Evolutionary conservation across 2,329 filamentous ascomycete species (phyloP).

Genomic region (Periglandula ipomoeae): DNA sequence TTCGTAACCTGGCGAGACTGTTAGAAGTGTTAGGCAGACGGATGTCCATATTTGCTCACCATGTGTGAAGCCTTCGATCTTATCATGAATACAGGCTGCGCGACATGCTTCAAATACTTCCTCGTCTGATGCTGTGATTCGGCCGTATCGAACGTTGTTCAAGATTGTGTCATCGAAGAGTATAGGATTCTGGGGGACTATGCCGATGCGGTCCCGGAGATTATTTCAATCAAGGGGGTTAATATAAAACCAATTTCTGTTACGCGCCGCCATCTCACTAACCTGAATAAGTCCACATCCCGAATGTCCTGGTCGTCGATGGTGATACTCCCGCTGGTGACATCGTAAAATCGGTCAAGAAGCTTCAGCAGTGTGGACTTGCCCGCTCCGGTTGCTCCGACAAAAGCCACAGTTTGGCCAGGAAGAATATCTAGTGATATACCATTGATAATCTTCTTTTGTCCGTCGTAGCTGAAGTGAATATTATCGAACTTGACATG

Average conservation of each 20-base stretch:
- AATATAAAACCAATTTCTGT: slow-evolving; percentile 10
- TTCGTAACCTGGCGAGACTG: slow-evolving; percentile 30
- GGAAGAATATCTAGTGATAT: slow-evolving; percentile 41
- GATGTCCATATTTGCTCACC: slow-evolving; percentile 19
- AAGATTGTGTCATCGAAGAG: slow-evolving; percentile 51
- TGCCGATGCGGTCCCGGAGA: slow-evolving; percentile 43
- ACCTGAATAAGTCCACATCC: slow-evolving; percentile 42
- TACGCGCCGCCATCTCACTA: background rate
- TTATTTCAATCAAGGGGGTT: slow-evolving; percentile 21
- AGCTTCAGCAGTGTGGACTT: slow-evolving; percentile 51
- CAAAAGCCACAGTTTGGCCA: slow-evolving; percentile 49
- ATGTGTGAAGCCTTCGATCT: slow-evolving; percentile 44
- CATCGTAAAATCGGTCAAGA: slow-evolving; percentile 51
- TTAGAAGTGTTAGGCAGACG: background rate
- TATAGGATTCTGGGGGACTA: slow-evolving; percentile 47
- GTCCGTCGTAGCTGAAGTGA: slow-evolving; percentile 49
- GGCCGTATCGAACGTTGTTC: slow-evolving; percentile 50
- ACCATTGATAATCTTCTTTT: slow-evolving; percentile 47
- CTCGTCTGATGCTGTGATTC: slow-evolving; percentile 42
- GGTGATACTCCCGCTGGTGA: slow-evolving; percentile 39
- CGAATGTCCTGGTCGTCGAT: slow-evolving; percentile 50
- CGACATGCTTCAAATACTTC: slow-evolving; percentile 46
- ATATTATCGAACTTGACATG: slow-evolving; percentile 46
- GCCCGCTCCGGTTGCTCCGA: slow-evolving; percentile 50
- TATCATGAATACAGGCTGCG: slow-evolving; percentile 49